Evolutionary conservation across 1,139 yeast genomes (phyloP), one percentile per base, ranked within the genome.

Genomic region (Yamadazyma songkhlaensis): DNA sequence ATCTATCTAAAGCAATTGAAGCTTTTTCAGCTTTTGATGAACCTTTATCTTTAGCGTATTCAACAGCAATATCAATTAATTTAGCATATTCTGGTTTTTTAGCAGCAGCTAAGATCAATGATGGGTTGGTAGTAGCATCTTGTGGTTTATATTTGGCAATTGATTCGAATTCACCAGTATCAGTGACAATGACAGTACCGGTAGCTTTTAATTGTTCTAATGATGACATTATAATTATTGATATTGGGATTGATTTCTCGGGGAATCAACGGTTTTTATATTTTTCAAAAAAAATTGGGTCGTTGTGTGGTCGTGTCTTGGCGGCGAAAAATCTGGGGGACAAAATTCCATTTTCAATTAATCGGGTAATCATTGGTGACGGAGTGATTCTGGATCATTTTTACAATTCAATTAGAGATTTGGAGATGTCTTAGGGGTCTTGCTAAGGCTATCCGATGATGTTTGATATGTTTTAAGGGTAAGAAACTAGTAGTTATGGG

Each of bases 91-190:
- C 90, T 39, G 92, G 70, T 74, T 89, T 87, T 70, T 85, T 87
- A 45, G 97, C 62, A 46, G 98, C 98, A 50, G 97, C 97, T 59
- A 94, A 77, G 60, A 92, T 92, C 74, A 92, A 78, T 33, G 98
- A 90, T 53, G 99, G 98, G 77, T 92, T 92, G 66, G 99, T 92
- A 60, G 98, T 92, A 51, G 98, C 96, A 70, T 92, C 98, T 75
- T 92, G 97, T 53, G 98, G 98, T 58, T 92, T 88, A 77, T 85
- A 92, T 72, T 89, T 88, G 61, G 97, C 96, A 62, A 92, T 92
- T 51, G 94, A 84, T 67, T 89, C 97, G 63, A 92, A 92, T 70
- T 92, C 98, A 75, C 98, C 98, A 48, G 97, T 90, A 74, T 92
- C 98, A 51, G 98, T 87, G 62, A 92, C 98, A 59, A 92, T 95